Evolutionary conservation across 768 basidiomycete genomes (phyloP), one percentile per base, ranked within the genome.

Genomic region (Suillus subalutaceus): DNA sequence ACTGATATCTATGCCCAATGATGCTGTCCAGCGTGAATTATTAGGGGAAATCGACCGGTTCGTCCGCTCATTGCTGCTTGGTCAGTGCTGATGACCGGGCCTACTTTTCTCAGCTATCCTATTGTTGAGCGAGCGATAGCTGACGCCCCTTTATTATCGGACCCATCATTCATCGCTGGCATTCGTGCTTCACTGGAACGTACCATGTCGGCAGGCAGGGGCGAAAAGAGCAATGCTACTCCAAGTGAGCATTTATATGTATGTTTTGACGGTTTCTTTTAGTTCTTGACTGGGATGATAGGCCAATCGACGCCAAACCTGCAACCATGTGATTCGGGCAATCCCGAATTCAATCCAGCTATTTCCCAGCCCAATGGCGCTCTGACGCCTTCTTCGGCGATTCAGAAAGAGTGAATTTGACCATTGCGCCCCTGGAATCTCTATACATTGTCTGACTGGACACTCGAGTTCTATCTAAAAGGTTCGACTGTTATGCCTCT

Each of bases 21-120:
- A 90, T 2, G 75, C 76, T 12, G 78, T 86, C n/a, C 80, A 86
- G 68, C 79, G 83, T 65, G 90, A 91, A 68, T 77, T 93, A 16
- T 83, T 88, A 80, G 89, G 90, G 57, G 90, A 93, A 72, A 79
- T 92, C 37, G 89, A 91, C 75, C 84, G 90, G 90, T 87, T 26
- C n/a, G 72, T 61, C 62, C 69, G 78, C 68, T 57, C 23, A 41
- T 53, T 23, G n/a, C 9, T 9, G 18, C 48, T 53, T 37, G 41
- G 58, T 61, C 46, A 59, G 38, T 30, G 20, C 23, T 63, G 63
- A 64, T 32, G n/a, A 1, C 10, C 8, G 9, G 6, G 26, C 46
- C 46, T 23, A 48, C 63, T 50, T 61, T 44, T 64, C 13, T 46
- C 63, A 90, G 90, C 66, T 90, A 87, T 74, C 89, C 89, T 20